phyloP scores from a whole-genome alignment of 176 grass and related monocot genomes.

The Oryza coarctata region DNA sequence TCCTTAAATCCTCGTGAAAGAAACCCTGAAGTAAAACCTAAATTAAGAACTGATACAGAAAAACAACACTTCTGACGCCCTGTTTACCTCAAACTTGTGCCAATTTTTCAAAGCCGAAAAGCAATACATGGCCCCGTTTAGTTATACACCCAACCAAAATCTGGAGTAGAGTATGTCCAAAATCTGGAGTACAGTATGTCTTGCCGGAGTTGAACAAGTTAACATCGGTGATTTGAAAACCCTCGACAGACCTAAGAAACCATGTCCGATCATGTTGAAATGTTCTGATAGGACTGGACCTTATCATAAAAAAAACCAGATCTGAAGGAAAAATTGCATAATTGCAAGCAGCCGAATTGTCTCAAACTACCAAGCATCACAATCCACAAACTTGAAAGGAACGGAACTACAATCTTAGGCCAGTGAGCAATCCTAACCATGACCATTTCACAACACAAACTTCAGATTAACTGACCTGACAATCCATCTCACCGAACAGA shows the following conservation, averaged over 20 bases:
- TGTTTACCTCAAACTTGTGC: not conserved
- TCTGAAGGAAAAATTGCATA: not conserved
- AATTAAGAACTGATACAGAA: not conserved
- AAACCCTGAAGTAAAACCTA: not conserved
- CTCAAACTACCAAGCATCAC: not conserved
- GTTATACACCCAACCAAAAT: not conserved
- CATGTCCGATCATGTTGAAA: not conserved
- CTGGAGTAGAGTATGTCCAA: not conserved
- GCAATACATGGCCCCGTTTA: too few species aligned
- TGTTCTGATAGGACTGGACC: not conserved
- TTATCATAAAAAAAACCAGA: not conserved
- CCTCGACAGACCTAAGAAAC: not conserved
- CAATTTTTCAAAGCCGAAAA: not conserved
- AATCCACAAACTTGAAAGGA: not conserved
- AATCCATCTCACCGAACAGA: slow-evolving; percentile 10
- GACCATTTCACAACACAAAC: not conserved
- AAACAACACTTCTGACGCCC: not conserved
- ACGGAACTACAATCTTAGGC: not conserved
- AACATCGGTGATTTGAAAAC: not conserved
- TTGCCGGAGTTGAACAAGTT: not conserved
- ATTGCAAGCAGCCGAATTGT: not conserved
- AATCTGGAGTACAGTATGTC: not conserved
- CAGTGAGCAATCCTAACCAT: not conserved
- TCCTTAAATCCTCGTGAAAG: not conserved
- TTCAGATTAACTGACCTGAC: not conserved